phyloP scores from a whole-genome alignment of 2,329 filamentous ascomycete species.

The Whalleya microplaca region DNA sequence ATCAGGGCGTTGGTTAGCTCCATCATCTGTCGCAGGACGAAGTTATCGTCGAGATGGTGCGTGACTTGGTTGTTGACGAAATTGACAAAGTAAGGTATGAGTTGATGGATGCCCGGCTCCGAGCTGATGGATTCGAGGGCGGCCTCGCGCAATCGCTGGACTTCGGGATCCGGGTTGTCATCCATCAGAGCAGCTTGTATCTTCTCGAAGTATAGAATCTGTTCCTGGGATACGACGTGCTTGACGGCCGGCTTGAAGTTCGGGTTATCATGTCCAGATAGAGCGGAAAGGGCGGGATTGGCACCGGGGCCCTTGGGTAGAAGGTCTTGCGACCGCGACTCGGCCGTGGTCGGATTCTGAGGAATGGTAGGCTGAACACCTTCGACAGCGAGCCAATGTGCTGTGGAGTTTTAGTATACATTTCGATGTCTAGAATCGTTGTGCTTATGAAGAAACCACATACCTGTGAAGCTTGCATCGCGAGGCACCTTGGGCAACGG shows the following conservation, averaged over 20 bases:
- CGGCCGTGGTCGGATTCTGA: conserved; percentile 88
- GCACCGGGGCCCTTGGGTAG: conserved; percentile 88
- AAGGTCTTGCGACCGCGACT: conserved; percentile 82
- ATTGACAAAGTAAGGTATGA: conserved; percentile 94
- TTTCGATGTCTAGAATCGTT: neutral
- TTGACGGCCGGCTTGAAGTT: conserved; percentile 90
- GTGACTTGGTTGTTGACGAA: conserved; percentile 97
- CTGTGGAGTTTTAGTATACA: conserved; percentile 47
- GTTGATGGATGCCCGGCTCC: conserved; percentile 91
- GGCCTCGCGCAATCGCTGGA: conserved; percentile 73
- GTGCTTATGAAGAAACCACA: conserved; percentile 27
- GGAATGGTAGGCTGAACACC: conserved; percentile 96
- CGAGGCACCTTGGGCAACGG: conserved; percentile 92
- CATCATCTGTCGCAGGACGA: conserved; percentile 90
- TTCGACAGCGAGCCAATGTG: conserved; percentile 97
- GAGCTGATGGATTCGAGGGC: conserved; percentile 83
- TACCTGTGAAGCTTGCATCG: conserved; percentile 90
- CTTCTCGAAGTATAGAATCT: conserved; percentile 96
- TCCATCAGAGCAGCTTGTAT: conserved; percentile 88
- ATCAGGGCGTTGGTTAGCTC: conserved; percentile 83
- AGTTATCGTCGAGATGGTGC: conserved; percentile 87
- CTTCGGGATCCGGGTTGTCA: conserved; percentile 80
- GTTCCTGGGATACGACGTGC: conserved; percentile 93
- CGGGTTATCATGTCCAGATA: conserved; percentile 81
- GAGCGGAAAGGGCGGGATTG: conserved; percentile 81